Conservation (phyloP, 495 filamentous ascomycete species). For the Cudoniella acicularis region DNA sequence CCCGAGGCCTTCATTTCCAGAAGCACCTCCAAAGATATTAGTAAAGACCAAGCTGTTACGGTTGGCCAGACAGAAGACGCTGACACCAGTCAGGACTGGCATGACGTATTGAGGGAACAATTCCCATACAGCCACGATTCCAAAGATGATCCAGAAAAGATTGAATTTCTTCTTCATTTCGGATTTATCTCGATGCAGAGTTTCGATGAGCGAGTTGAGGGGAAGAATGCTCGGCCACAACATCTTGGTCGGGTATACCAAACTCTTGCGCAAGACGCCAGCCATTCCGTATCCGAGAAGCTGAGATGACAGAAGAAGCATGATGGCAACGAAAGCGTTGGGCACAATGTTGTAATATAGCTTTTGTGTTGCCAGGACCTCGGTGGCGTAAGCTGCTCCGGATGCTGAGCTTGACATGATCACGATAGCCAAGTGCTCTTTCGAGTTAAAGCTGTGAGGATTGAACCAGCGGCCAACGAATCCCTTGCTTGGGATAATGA, state of each 20-base stretch:
- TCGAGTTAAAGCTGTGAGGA: slow-evolving; percentile 65
- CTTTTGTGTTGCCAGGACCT: slow-evolving; percentile 39
- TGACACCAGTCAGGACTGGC: slow-evolving; percentile 49
- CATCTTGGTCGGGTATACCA: slow-evolving; percentile 51
- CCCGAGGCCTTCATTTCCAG: slow-evolving; percentile 44
- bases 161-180: slow-evolving; percentile 26
- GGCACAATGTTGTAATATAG: slow-evolving; percentile 40
- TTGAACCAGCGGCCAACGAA: slow-evolving; percentile 37
- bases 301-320: slow-evolving; percentile 39
- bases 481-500: slow-evolving; percentile 32
- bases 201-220: slow-evolving; percentile 39
- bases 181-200: slow-evolving; percentile 25
- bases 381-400: slow-evolving; percentile 29
- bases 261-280: slow-evolving; percentile 47
- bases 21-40: slow-evolving; percentile 52
- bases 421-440: slow-evolving; percentile 72
- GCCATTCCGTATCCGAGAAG: slow-evolving; percentile 53
- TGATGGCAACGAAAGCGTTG: slow-evolving; percentile 32
- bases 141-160: slow-evolving; percentile 39
- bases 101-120: slow-evolving; percentile 57
- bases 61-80: slow-evolving; percentile 53
- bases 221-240: slow-evolving; percentile 41
- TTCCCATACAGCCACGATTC: slow-evolving; percentile 43
- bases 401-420: slow-evolving; percentile 59
- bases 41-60: slow-evolving; percentile 50